Base-by-base conservation (phyloP, 805 yeast genomes). In the Sugiyamaella qingdaonensis region DNA sequence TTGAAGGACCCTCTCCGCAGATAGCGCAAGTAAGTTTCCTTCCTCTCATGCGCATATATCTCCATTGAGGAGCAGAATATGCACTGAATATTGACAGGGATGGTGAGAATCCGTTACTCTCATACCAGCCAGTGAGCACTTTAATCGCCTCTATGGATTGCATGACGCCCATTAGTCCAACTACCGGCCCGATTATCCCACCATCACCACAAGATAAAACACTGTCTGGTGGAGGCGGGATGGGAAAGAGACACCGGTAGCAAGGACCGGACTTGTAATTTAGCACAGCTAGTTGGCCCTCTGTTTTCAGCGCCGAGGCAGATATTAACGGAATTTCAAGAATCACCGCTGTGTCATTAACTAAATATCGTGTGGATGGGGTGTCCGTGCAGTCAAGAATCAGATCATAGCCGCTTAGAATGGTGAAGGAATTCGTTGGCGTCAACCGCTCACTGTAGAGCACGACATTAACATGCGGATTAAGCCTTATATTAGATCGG, bases 181-280 rank as follows among this genome's bases (percentile, higher is more conserved):
- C 95, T n/a, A 91, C 94, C 0, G 98, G 96, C 0, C 99, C 99
- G 24, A 94, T 68, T 0, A 92, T 95, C 4, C 97, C 97, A 2
- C 96, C 95, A 68, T 90, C 98, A 11, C 87, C 80, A 62, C 99
- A 94, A 0, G 95, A 79, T 0, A 89, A 79, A 1, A 91, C 89
- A 1, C 86, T 75, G 54, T 81, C 84, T 1, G 96, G 87, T 1
- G 91, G 82, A 0, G 99, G 97, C 0, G 98, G 96, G 7, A 72
- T 72, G 0, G 99, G 98, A 61, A 87, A 88, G 68, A 91, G 82
- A 65, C 99, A 94, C 55, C 99, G 73, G 65, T 94, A 94, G 66
- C 99, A 94, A 0, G 99, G 99, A 0, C 96, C 96, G 2, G 55
- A 50, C 18, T 74, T 72, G 65, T 77, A 89, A 68, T 91, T 88